phyloP scores from a whole-genome alignment of 345 rosid genomes.

The Gossypium australe region DNA sequence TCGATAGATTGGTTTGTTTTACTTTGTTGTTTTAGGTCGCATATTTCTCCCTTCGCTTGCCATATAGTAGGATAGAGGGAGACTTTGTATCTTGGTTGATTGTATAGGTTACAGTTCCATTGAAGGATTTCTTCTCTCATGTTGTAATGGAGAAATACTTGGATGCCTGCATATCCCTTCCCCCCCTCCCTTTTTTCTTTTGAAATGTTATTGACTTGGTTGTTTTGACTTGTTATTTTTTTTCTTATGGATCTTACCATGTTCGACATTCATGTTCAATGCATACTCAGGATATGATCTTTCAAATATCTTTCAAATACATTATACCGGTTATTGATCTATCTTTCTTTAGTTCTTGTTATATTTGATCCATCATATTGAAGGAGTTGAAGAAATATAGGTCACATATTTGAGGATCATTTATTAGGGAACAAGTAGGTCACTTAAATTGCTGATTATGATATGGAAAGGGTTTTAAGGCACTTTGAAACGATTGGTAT shows the following conservation, averaged over 20 bases:
- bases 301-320: too few relatives aligned
- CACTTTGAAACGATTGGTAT: too few relatives aligned
- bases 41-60: conserved; percentile 8
- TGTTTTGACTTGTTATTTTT: not conserved
- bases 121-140: not conserved
- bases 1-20: conserved; percentile 16
- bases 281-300: too few relatives aligned
- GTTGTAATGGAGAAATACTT: conserved; percentile 16
- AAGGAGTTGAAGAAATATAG: not conserved
- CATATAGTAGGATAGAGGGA: conserved; percentile 14
- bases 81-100: conserved; percentile 24
- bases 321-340: not conserved
- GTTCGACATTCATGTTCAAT: not conserved
- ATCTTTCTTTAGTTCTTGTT: not conserved
- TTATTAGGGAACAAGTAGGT: too few relatives aligned
- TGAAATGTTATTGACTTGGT: not conserved
- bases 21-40: conserved; percentile 9
- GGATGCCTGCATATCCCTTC: not conserved
- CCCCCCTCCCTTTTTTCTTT: not conserved
- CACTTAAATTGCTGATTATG: too few relatives aligned
- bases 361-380: not conserved
- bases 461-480: too few relatives aligned
- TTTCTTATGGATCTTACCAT: not conserved
- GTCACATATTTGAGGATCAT: too few relatives aligned
- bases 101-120: conserved; percentile 32